Base-by-base conservation (phyloP, 1,284 basidiomycete genomes). In the Kwoniella shivajii region DNA sequence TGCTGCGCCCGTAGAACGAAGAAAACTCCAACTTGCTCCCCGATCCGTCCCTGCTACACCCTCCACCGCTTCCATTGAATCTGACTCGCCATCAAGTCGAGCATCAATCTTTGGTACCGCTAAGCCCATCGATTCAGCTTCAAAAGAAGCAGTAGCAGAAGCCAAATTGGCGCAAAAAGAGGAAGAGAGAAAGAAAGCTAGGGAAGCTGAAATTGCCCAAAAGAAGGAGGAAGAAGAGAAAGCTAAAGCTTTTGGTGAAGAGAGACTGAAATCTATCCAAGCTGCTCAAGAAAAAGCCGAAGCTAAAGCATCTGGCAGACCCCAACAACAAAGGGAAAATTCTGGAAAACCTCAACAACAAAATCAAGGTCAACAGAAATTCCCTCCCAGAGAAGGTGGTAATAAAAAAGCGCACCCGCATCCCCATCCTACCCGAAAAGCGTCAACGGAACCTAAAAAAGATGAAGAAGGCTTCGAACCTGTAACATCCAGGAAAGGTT, bases 101-200 rank as follows among this genome's bases (percentile, higher is more conserved):
- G 46, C 62, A 11, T 57, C 48, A 50, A 71, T 71, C 48, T 98
- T 98, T 73, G 95, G 95, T 55, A 82, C 84, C 50, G 95, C 95
- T 38, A 92, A 89, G 69, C 92, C 94, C 13, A 88, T 97, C 31
- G 92, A 97, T 75, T 86, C 88, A 7, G 81, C 87, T 20, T 81
- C 83, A 2, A 85, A 86, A 54, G 92, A 97, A 72, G 84, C 84
- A 50, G 88, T 68, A 49, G 75, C 71, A 14, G 71, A 62, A 29
- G 65, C 57, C 16, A 68, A 68, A 48, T 46, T 71, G 14, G 69
- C 61, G 31, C 49, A 57, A 27, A 63, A 61, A 27, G 71, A 71
- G 22, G 73, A 64, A 51, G 67, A 73, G 56, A 55, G 72, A 14
- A 65, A 63, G 48, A 67, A 66, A 56, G 71, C 69, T 34, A 55